These are phyloP conservation scores for Bruguiera parviflora DNA, from an alignment of 345 rosid genomes.

Conservation along the genomic window DNA sequence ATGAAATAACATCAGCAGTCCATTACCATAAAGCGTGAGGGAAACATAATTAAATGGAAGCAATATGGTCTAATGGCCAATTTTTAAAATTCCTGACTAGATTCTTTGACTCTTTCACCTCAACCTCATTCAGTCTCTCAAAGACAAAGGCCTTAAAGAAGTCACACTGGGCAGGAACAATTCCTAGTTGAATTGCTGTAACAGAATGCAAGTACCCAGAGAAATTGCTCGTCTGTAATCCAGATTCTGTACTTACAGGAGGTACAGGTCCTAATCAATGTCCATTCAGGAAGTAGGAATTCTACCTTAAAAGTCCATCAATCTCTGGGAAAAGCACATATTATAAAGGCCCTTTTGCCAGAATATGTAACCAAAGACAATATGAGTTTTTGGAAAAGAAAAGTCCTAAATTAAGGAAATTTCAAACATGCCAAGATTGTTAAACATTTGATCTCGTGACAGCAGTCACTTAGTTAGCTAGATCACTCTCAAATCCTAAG, in stretches of 20 bases:
- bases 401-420: background rate
- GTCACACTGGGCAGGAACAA: background rate
- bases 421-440: background rate
- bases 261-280: too few relatives aligned
- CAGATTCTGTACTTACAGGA: too few relatives aligned
- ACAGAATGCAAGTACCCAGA: background rate
- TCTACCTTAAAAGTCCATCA: too few relatives aligned
- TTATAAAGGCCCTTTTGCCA: too few relatives aligned
- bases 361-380: too few relatives aligned
- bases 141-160: background rate
- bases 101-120: background rate
- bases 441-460: background rate
- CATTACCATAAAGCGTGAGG: background rate
- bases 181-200: background rate
- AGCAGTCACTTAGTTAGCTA: background rate
- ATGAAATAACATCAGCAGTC: conserved; percentile 5
- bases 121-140: background rate
- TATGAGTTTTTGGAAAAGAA: background rate
- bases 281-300: too few relatives aligned
- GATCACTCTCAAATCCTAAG: background rate
- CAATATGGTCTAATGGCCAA: background rate
- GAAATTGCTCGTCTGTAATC: background rate
- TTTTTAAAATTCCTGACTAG: too few relatives aligned
- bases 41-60: background rate
- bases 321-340: too few relatives aligned